Evolutionary conservation across 257 asterid species (phyloP).

Genomic region (Fraxinus pennsylvanica): DNA sequence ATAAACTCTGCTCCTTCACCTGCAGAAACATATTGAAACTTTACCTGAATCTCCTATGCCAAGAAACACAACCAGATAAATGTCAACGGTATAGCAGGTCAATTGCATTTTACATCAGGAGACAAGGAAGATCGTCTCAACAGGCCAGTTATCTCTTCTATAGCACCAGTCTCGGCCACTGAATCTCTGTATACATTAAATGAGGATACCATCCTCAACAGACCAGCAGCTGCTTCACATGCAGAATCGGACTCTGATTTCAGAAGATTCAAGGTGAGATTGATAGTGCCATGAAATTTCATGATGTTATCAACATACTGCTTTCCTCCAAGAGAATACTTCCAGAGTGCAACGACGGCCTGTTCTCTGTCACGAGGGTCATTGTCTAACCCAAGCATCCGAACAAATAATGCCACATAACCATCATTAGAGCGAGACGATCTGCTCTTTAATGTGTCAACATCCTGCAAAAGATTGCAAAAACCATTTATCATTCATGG

Average conservation of each 20-base stretch:
- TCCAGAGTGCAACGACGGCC: constrained; percentile 76
- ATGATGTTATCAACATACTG: constrained; percentile 64
- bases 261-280: constrained; percentile 76
- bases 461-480: constrained; percentile 46
- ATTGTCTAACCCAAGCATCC: constrained; percentile 87
- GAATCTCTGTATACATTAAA: constrained; percentile 58
- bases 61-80: constrained; percentile 15
- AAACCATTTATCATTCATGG: constrained; percentile 16
- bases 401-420: constrained; percentile 60
- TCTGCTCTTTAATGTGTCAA: constrained; percentile 35
- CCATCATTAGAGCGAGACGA: constrained; percentile 50
- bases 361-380: constrained; percentile 77
- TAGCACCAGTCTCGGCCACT: constrained; percentile 78
- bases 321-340: constrained; percentile 82
- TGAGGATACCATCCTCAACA: constrained; percentile 63
- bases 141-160: constrained; percentile 71
- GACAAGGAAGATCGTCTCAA: constrained; percentile 61
- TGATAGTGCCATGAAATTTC: constrained; percentile 61
- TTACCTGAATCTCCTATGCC: constrained; percentile 24
- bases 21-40: constrained; percentile 39
- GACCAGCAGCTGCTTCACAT: constrained; percentile 88
- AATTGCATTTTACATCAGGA: constrained; percentile 44
- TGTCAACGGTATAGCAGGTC: constrained; percentile 14
- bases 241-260: constrained; percentile 67
- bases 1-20: constrained; percentile 84